Evolutionary conservation across 2,329 filamentous ascomycete species (phyloP).

Genomic region (Xylaria sp.): DNA sequence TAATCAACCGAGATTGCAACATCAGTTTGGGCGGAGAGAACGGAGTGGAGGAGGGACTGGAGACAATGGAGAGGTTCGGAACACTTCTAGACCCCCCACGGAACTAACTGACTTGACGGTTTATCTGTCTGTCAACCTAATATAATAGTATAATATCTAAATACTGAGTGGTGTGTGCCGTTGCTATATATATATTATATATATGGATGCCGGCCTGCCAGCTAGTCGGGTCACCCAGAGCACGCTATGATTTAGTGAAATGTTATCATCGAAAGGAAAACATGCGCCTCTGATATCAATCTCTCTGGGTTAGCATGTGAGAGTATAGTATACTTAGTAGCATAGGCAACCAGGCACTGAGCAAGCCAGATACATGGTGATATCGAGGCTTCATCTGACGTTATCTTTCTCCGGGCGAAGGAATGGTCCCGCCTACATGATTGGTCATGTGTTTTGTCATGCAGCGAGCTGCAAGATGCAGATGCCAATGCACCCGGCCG

Average conservation of each 20-base stretch:
- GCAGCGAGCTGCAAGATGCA: slow-evolving; percentile 14
- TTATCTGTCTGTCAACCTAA: no score
- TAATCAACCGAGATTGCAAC: slow-evolving; percentile 38
- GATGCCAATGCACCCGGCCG: slow-evolving; percentile 19
- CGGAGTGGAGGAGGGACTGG: not conserved
- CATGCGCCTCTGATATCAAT: not conserved
- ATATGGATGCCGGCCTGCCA: slow-evolving; percentile 10
- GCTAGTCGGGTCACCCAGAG: not conserved
- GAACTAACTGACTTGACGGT: not conserved
- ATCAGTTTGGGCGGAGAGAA: slow-evolving; percentile 22
- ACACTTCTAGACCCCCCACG: slow-evolving; percentile 27
- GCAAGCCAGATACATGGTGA: slow-evolving; percentile 17
- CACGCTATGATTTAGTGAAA: slow-evolving; percentile 23
- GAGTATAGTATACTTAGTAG: not conserved
- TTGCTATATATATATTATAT: not conserved
- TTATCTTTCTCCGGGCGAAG: slow-evolving; percentile 25
- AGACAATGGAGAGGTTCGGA: slow-evolving; percentile 2
- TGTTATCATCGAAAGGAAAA: slow-evolving; percentile 23
- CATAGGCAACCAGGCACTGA: not conserved
- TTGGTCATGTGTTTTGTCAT: slow-evolving; percentile 32
- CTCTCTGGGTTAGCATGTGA: not conserved
- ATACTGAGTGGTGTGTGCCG: slow-evolving; percentile 1
- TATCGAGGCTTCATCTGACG: slow-evolving; percentile 26
- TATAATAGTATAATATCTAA: not conserved
- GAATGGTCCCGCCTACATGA: slow-evolving; percentile 15